These are phyloP conservation scores for Phlebiopsis gigantea DNA, from an alignment of 768 basidiomycete genomes.

Conservation along the genomic window DNA sequence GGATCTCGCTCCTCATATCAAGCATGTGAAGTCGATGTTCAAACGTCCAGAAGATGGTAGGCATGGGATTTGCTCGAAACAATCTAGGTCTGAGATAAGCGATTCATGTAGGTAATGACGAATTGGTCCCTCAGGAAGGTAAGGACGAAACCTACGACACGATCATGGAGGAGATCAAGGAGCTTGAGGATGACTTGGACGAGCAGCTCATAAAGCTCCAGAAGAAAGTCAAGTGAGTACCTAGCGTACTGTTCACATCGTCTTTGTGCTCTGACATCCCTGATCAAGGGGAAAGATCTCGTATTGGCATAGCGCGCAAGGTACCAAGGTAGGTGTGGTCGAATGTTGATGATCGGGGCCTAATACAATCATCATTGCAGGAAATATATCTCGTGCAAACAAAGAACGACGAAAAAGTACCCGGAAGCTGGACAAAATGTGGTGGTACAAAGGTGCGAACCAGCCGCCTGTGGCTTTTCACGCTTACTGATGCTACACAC, in stretches of 20 bases:
- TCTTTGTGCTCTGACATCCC: slow-evolving; percentile 20
- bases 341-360: background rate
- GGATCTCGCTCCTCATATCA: slow-evolving; percentile 66
- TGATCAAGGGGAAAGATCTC: slow-evolving; percentile 44
- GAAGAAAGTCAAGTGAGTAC: slow-evolving; percentile 57
- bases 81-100: background rate
- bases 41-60: slow-evolving; percentile 58
- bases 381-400: slow-evolving; percentile 91
- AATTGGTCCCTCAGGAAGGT: slow-evolving; percentile 77
- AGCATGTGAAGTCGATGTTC: slow-evolving; percentile 71
- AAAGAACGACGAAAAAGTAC: slow-evolving; percentile 56
- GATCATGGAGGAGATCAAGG: slow-evolving; percentile 63
- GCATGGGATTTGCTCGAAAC: background rate
- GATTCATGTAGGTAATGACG: slow-evolving; percentile 43
- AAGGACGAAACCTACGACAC: slow-evolving; percentile 83
- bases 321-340: slow-evolving; percentile 58
- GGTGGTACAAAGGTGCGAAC: slow-evolving; percentile 69
- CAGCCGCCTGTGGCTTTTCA: background rate
- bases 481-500: slow-evolving; percentile 1
- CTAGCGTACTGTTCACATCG: background rate
- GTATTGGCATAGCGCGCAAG: slow-evolving; percentile 76
- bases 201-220: slow-evolving; percentile 57
- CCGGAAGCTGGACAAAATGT: slow-evolving; percentile 78
- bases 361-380: slow-evolving; percentile 30
- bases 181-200: slow-evolving; percentile 70